Conservation (phyloP, 352 stramenopile genomes). For the Globisporangium takayamanum region DNA sequence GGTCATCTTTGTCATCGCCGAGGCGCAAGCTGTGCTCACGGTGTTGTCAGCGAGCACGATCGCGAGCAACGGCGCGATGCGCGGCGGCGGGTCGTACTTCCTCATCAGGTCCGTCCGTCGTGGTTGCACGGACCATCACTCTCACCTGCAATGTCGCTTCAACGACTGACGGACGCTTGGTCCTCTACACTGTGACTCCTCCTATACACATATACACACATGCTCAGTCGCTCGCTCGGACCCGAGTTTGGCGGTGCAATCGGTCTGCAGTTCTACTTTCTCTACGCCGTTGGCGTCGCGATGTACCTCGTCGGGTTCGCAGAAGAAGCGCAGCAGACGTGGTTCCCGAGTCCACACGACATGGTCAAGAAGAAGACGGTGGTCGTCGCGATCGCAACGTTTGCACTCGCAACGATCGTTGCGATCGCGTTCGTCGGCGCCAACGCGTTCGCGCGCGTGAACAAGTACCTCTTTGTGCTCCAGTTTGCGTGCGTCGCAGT, state of each 20-base stretch:
- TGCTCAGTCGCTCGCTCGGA: constrained; percentile 50
- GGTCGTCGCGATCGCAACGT: constrained; percentile 48
- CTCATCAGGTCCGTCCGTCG: constrained; percentile 29
- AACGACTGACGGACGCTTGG: neutral
- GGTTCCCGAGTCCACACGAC: constrained; percentile 25
- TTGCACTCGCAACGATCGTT: constrained; percentile 32
- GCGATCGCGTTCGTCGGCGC: constrained; percentile 60
- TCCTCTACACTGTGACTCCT: no score
- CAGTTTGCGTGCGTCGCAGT: constrained; percentile 59
- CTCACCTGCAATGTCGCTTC: neutral
- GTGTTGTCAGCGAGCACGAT: constrained; percentile 77
- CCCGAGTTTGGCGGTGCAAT: constrained; percentile 86
- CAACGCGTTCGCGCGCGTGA: constrained; percentile 64
- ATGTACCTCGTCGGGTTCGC: constrained; percentile 83
- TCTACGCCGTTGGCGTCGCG: constrained; percentile 57
- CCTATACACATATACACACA: no score
- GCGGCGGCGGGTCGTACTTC: constrained; percentile 58
- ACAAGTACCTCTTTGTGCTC: constrained; percentile 66
- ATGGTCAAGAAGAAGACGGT: constrained; percentile 28
- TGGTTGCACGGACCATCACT: neutral
- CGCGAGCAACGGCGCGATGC: constrained; percentile 82
- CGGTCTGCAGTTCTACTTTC: constrained; percentile 88
- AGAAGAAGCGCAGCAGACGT: constrained; percentile 55
- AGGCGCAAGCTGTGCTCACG: constrained; percentile 62
- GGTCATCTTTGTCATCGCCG: constrained; percentile 64